These are phyloP conservation scores for Penicillium malachiteum DNA, from an alignment of 495 filamentous ascomycete species.

Conservation along the genomic window DNA sequence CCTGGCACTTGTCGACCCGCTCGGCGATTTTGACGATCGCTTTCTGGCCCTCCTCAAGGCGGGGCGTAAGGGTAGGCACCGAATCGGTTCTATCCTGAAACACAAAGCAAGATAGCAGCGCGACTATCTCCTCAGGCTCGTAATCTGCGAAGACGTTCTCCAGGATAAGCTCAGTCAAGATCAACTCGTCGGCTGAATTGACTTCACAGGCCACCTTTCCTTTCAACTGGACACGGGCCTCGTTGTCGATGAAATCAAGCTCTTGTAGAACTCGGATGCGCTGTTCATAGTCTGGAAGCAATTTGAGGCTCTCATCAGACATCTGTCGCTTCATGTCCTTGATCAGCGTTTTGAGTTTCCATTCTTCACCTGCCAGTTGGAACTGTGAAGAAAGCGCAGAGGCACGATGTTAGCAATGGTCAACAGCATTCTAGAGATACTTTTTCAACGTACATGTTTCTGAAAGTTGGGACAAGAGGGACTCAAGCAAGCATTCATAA, in stretches of 20 bases:
- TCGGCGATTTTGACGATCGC: constrained; percentile 86
- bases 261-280: constrained; percentile 88
- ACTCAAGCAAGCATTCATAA: constrained; percentile 54
- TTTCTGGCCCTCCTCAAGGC: constrained; percentile 78
- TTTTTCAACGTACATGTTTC: constrained; percentile 67
- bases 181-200: constrained; percentile 96
- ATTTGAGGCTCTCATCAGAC: constrained; percentile 93
- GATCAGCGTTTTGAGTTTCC: constrained; percentile 90
- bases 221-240: constrained; percentile 84
- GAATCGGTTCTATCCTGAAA: constrained; percentile 96
- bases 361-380: constrained; percentile 91
- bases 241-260: constrained; percentile 82
- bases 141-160: constrained; percentile 96
- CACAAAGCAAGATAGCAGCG: constrained; percentile 91
- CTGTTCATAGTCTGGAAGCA: constrained; percentile 97
- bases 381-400: constrained; percentile 48
- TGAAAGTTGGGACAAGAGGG: constrained; percentile 71
- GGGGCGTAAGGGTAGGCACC: constrained; percentile 77
- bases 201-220: constrained; percentile 98
- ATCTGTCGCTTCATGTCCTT: constrained; percentile 78
- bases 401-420: neutral
- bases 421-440: neutral
- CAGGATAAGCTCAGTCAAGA: constrained; percentile 91
- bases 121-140: constrained; percentile 95
- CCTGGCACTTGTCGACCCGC: constrained; percentile 85